A percentile compares a stretch with the other conserved stretches of the same genome.
Conservation (phyloP, 169 alveolate species). For the Perkinsus olseni region DNA sequence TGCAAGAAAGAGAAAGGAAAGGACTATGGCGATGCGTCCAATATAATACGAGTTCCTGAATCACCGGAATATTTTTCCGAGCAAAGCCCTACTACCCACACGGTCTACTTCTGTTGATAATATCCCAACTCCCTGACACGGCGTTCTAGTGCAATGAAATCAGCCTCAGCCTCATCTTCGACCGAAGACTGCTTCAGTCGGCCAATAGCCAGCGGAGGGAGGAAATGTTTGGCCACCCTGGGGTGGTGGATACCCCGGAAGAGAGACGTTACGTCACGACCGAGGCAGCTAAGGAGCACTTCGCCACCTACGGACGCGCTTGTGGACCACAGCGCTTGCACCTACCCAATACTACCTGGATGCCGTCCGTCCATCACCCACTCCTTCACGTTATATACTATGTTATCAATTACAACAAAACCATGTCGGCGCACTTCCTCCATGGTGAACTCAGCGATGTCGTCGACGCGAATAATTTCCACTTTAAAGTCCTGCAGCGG, state of each 20-base stretch:
- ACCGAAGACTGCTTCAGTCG: neutral
- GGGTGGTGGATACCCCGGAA: neutral
- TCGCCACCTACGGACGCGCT: neutral
- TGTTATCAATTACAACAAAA: neutral
- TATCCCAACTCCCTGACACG: neutral
- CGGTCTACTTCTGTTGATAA: neutral
- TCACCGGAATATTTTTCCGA: neutral
- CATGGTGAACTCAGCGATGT: neutral
- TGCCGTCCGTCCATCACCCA: neutral
- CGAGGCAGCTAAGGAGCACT: neutral
- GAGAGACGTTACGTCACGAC: neutral
- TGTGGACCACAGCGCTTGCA: too few species aligned
- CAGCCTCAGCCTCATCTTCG: neutral
- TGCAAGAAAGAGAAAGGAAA: neutral
- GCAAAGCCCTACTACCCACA: neutral
- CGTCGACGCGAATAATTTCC: neutral
- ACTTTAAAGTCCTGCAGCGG: neutral
- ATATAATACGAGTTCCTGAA: neutral
- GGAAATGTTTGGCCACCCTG: neutral
- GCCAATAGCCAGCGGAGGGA: neutral
- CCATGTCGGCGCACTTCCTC: neutral
- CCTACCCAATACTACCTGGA: neutral
- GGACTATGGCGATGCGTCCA: neutral
- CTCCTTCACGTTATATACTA: neutral
- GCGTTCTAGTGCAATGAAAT: neutral